Evolutionary conservation across 768 basidiomycete genomes (phyloP).

Genomic region (Leccinum rimulosum): DNA sequence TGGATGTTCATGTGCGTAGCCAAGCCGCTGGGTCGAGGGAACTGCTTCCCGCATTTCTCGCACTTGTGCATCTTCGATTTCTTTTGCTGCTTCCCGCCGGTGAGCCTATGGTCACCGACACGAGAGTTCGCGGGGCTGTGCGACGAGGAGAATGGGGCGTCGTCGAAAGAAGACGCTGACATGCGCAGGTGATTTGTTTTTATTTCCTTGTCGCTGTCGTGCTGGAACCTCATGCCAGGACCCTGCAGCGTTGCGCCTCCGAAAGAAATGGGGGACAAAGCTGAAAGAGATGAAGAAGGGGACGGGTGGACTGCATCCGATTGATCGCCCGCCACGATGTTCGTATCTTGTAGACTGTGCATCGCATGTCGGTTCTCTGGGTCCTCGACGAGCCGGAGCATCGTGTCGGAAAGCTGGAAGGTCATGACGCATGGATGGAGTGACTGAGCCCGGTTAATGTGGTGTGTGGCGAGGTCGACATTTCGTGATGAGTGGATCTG

Average conservation of each 20-base stretch:
- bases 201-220: slow-evolving; percentile 6
- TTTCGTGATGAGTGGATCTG: slow-evolving; percentile 22
- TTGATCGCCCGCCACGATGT: slow-evolving; percentile 16
- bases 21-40: slow-evolving; percentile 51
- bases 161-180: slow-evolving; percentile 4
- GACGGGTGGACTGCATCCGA: slow-evolving; percentile 9
- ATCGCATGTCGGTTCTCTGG: slow-evolving; percentile 26
- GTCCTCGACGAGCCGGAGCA: slow-evolving; percentile 26
- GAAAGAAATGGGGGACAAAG: slow-evolving; percentile 5
- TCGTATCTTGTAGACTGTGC: slow-evolving; percentile 15
- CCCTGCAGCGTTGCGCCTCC: slow-evolving; percentile 15
- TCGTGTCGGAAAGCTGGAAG: slow-evolving; percentile 27
- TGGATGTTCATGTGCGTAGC: slow-evolving; percentile 55
- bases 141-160: slow-evolving; percentile 11
- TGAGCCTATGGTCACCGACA: slow-evolving; percentile 8
- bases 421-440: slow-evolving; percentile 30
- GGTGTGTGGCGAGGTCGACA: slow-evolving; percentile 3
- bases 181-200: slow-evolving; percentile 15
- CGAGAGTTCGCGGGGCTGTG: slow-evolving; percentile 5
- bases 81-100: slow-evolving; percentile 23
- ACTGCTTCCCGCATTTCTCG: slow-evolving; percentile 41
- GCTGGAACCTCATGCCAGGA: slow-evolving; percentile 25
- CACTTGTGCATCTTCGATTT: slow-evolving; percentile 53
- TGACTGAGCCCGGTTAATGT: slow-evolving; percentile 11
- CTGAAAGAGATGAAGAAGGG: slow-evolving; percentile 3